Evolutionary conservation across 23 red algal genomes (phyloP).

Genomic region (Agarophyton chilense): DNA sequence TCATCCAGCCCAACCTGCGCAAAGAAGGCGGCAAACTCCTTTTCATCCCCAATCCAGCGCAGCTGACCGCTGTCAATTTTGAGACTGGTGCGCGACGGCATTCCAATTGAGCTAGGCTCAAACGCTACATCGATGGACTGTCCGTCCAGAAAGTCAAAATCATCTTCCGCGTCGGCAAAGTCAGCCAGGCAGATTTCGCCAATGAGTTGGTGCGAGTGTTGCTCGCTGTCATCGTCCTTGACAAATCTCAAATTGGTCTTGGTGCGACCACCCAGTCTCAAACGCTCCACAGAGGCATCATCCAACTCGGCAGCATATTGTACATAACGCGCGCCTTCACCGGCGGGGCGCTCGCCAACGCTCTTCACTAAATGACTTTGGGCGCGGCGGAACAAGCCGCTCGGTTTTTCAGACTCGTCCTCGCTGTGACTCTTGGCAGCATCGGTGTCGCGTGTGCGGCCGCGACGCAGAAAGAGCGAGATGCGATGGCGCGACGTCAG

Average conservation of each 20-base stretch:
- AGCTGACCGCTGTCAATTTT: slow-evolving; percentile 30
- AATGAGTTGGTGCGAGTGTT: slow-evolving; percentile 17
- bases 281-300: not conserved
- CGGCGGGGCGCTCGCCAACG: slow-evolving; percentile 1
- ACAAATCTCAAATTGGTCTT: not conserved
- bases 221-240: not conserved
- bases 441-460: not conserved
- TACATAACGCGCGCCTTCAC: slow-evolving; percentile 18
- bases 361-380: slow-evolving; percentile 1
- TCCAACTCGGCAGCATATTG: slow-evolving; percentile 47
- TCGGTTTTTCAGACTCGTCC: not conserved
- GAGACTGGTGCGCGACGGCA: slow-evolving; percentile 24
- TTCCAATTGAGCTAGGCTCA: not conserved
- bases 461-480: slow-evolving; percentile 40
- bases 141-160: slow-evolving; percentile 53
- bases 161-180: slow-evolving; percentile 55
- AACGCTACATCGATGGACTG: slow-evolving; percentile 24
- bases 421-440: not conserved
- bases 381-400: slow-evolving; percentile 9
- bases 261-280: not conserved
- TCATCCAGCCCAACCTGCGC: slow-evolving; percentile 63
- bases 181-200: slow-evolving; percentile 64
- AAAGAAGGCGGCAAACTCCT: slow-evolving; percentile 63
- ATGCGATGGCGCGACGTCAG: slow-evolving; percentile 5
- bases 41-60: slow-evolving; percentile 58